phyloP scores from a whole-genome alignment of 176 grass and related monocot genomes.

The Phyllostachys edulis region DNA sequence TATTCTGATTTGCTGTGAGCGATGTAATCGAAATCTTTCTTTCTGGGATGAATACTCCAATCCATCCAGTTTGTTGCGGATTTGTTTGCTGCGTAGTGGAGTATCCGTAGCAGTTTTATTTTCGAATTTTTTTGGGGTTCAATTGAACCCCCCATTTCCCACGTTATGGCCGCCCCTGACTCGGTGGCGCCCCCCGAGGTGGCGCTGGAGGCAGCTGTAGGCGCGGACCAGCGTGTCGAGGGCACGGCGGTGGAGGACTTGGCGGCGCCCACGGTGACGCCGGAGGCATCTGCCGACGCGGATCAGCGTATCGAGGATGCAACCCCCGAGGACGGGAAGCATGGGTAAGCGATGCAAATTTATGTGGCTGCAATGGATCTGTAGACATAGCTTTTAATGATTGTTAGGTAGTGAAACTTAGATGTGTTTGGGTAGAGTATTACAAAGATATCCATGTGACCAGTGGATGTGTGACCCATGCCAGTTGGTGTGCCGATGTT shows the following conservation, averaged over 20 bases:
- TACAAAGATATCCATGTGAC: neutral
- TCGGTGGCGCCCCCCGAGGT: neutral
- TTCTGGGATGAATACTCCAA: neutral
- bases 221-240: neutral
- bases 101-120: neutral
- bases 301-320: slow-evolving; percentile 39
- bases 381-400: neutral
- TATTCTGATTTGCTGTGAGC: neutral
- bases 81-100: neutral
- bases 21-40: neutral
- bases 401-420: neutral
- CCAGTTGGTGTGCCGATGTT: neutral
- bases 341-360: slow-evolving; percentile 43
- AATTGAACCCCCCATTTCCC: neutral
- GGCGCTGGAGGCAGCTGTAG: neutral
- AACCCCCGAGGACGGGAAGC: slow-evolving; percentile 36
- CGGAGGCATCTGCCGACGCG: neutral
- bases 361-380: neutral
- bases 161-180: neutral
- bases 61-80: neutral
- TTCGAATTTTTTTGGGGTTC: neutral
- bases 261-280: neutral
- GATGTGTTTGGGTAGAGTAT: neutral
- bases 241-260: slow-evolving; percentile 18
- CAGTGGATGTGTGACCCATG: neutral